A percentile compares a stretch with the other conserved stretches of the same genome.
Conservation (phyloP, 768 basidiomycete genomes). For the Amanita fuliginea region DNA sequence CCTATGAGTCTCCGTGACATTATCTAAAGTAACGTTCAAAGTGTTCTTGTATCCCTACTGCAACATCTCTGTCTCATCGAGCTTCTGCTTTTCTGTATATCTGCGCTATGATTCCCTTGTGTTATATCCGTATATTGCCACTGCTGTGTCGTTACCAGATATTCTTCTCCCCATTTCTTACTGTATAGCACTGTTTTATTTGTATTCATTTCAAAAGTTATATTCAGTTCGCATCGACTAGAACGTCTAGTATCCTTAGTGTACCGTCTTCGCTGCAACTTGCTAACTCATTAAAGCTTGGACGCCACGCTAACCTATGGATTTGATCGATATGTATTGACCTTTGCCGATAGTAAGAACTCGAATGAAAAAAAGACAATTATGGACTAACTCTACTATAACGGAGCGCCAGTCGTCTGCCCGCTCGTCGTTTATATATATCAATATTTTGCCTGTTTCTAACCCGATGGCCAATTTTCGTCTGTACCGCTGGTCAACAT, state of each 20-base stretch:
- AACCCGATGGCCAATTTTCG: constrained; percentile 72
- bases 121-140: constrained; percentile 61
- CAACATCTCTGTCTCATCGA: constrained; percentile 27
- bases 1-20: constrained; percentile 85
- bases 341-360: constrained; percentile 25
- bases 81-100: constrained; percentile 30
- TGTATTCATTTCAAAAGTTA: constrained; percentile 28
- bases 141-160: constrained; percentile 56
- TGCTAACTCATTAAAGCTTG: constrained; percentile 49
- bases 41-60: constrained; percentile 79
- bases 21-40: constrained; percentile 46
- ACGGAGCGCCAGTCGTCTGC: neutral
- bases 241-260: constrained; percentile 65
- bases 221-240: constrained; percentile 37
- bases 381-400: neutral
- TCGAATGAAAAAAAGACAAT: constrained; percentile 2
- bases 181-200: constrained; percentile 55
- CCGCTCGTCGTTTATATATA: constrained; percentile 35
- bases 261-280: constrained; percentile 92
- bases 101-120: constrained; percentile 45
- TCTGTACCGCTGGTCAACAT: constrained; percentile 10
- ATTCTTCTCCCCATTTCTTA: constrained; percentile 32
- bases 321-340: constrained; percentile 69
- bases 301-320: constrained; percentile 74
- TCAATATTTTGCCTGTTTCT: constrained; percentile 66